Conservation (phyloP, 352 stramenopile species). For the Thalassiosira hispida region DNA sequence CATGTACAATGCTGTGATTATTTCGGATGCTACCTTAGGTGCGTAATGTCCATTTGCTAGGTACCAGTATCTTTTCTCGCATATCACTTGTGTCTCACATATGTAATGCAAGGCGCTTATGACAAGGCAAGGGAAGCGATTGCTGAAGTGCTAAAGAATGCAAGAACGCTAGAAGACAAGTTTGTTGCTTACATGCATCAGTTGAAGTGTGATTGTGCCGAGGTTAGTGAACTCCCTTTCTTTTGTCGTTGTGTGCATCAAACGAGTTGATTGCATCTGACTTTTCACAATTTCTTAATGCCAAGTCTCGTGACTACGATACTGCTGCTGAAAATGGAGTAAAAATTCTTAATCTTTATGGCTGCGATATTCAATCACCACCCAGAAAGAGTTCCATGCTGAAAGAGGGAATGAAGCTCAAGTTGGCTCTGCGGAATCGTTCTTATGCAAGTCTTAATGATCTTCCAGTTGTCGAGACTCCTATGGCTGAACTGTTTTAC, state of each 20-base stretch:
- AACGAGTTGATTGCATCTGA: too few species aligned
- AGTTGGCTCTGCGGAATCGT: conserved; percentile 28
- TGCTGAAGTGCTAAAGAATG: conserved; percentile 14
- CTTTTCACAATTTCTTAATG: too few species aligned
- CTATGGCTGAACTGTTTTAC: conserved; percentile 1
- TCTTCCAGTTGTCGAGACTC: conserved; percentile 11
- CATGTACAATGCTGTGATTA: conserved; percentile 20
- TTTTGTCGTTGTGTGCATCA: too few species aligned
- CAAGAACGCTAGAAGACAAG: conserved; percentile 16
- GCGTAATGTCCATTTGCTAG: neutral
- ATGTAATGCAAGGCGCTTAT: neutral
- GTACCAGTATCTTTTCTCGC: too few species aligned
- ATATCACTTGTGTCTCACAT: too few species aligned
- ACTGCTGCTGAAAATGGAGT: conserved; percentile 20
- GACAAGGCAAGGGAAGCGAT: conserved; percentile 8
- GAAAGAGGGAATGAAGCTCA: conserved; percentile 37
- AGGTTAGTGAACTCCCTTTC: too few species aligned
- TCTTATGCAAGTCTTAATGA: conserved; percentile 14
- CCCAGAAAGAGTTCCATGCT: conserved; percentile 12
- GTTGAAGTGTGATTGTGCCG: too few species aligned
- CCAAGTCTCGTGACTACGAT: conserved; percentile 9
- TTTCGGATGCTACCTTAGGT: conserved; percentile 24
- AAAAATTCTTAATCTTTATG: conserved; percentile 29
- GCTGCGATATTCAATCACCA: conserved; percentile 12
- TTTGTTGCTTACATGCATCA: conserved; percentile 13